These are phyloP conservation scores for Entomortierella lignicola DNA, from an alignment of 192 early-diverging fungal genomes.

Conservation along the genomic window DNA sequence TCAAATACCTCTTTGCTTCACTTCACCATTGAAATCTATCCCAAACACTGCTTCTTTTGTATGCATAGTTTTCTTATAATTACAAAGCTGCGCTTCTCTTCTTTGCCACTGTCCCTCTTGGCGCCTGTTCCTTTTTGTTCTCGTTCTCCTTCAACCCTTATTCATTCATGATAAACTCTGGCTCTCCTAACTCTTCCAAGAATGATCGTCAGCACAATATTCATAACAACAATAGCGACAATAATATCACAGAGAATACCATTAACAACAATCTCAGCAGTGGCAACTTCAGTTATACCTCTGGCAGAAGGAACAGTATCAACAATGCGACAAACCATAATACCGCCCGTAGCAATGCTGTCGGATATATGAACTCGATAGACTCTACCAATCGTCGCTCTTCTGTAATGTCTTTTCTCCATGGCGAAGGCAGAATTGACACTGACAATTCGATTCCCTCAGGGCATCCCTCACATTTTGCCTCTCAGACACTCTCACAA, in stretches of 20 bases:
- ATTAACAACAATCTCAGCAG: not conserved
- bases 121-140: not conserved
- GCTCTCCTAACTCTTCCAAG: slow-evolving; percentile 13
- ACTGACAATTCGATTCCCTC: slow-evolving; percentile 10
- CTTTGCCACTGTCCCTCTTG: not conserved
- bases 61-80: not conserved
- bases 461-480: slow-evolving; percentile 4
- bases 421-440: slow-evolving; percentile 3
- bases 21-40: not conserved
- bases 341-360: not conserved
- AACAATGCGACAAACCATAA: not conserved
- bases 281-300: not conserved
- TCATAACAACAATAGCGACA: slow-evolving; percentile 2
- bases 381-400: not conserved
- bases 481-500: slow-evolving; percentile 17
- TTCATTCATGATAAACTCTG: slow-evolving; percentile 42
- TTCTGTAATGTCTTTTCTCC: not conserved
- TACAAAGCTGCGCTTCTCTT: too few species aligned
- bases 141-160: not conserved
- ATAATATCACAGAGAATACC: slow-evolving; percentile 4
- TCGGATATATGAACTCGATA: slow-evolving; percentile 1
- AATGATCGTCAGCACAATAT: slow-evolving; percentile 10
- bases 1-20: not conserved
- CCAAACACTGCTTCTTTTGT: not conserved
- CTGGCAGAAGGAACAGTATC: not conserved